Base-by-base conservation (phyloP, 768 basidiomycete genomes). In the Russula olivacea region DNA sequence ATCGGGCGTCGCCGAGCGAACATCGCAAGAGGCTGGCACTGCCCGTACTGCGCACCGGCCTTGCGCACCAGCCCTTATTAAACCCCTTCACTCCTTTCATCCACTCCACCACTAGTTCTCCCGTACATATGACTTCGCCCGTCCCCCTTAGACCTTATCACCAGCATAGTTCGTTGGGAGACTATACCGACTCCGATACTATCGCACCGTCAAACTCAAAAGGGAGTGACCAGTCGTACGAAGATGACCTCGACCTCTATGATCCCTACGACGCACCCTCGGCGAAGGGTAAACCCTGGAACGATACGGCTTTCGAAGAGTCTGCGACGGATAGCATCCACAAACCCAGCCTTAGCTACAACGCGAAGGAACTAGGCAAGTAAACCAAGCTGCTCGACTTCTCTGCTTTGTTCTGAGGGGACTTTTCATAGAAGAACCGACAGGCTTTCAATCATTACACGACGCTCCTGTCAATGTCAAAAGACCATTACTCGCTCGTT, bases 91-190 rank as follows among this genome's bases (percentile, higher is more conserved):
- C 58, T 41, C 56, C 41, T 52, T 36, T 58, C 25, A 61, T 55
- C 41, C 28, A 17, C 43, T 65, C 66, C 52, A 59, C 58, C 68
- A 68, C 67, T 56, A 28, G 21, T 55, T 61, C 28, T 65, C 23
- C 69, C 64, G 73, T 69, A n/a, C 74, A 76, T 75, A 78, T 79
- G 72, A 79, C 70, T 36, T 66, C 59, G 55, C 30, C 59, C 14
- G 49, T 55, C 3, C 54, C 51, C 23, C 51, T 56, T 43, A 48
- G 11, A 30, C 0, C 61, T 17, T 63, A 65, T 48, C 19, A 47
- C 19, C 63, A 43, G 6, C 25, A 43, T 51, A 11, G 36, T 28
- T 51, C 54, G 4, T 34, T 30, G 9, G 56, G 21, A 23, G 50
- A 53, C 21, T 40, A 63, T 21, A 5, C 36, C 25, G 49, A 63